Evolutionary conservation across 768 basidiomycete genomes (phyloP), one percentile per base, ranked within the genome.

Genomic region (Agaricus subrufescens): DNA sequence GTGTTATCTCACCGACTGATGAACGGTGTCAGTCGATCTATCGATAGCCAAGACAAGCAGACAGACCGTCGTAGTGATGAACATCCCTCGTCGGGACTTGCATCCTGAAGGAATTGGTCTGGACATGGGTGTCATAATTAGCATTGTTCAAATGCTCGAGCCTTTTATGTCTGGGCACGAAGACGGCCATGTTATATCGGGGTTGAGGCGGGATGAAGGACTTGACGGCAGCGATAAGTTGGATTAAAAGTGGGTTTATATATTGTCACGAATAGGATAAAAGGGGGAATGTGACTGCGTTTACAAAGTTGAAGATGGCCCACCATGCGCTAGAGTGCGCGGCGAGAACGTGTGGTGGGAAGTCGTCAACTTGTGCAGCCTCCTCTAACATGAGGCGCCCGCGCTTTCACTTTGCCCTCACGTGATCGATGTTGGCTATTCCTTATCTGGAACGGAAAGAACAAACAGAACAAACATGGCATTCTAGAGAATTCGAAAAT

Each of bases 341-440:
- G 19, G 25, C 42, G 54, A 37, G 52, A 39, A 26, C 43, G 54
- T 39, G 47, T 43, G 54, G 54, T 56, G 54, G 54, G 39, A 49
- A 56, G 46, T 49, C 54, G 38, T 49, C 54, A 56, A 56, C 54
- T 48, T 34, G 54, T 56, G 40, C 34, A 30, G 47, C 47, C 34
- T 26, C 15, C 34, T 49, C 26, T 39, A 56, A 56, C 47, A 56
- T 44, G 40, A 48, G 29, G 27, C 19, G 47, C 47, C 29, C 50
- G 27, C 23, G 55, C 27, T 45, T 48, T 56, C 50, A 50, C 50
- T 48, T 42, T 50, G 48, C 2, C 34, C 7, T 34, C 34, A 34
- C 34, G 34, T 34, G 34, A 34, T 34, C 5, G 34, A 34, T 3
- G 34, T 11, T 11, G 34, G 34, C 34, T 34, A 11, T 34, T 34